Conservation (phyloP, 495 filamentous ascomycete genomes). For the Aspergillus mulundensis region DNA sequence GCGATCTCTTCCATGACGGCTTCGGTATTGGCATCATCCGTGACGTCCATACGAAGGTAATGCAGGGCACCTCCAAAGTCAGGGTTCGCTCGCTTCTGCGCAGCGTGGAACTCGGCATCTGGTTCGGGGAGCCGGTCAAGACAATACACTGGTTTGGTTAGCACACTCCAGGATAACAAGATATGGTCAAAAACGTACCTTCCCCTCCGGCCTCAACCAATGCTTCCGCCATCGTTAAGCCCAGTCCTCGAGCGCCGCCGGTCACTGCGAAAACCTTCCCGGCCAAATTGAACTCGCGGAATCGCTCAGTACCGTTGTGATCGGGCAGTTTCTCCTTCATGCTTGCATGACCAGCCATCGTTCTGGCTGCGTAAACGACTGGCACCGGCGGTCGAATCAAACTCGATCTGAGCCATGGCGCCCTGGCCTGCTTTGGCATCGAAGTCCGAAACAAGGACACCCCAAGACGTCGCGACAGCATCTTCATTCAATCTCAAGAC, state of each 20-base stretch:
- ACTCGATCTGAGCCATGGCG: not conserved
- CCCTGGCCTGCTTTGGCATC: not conserved
- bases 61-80: conserved; percentile 5
- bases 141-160: not conserved
- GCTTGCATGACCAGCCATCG: not conserved
- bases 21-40: conserved; percentile 4
- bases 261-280: conserved; percentile 11
- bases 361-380: not conserved
- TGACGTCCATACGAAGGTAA: conserved; percentile 4
- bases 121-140: conserved; percentile 3
- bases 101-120: not conserved
- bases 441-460: not conserved
- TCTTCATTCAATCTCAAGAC: not conserved
- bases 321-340: conserved; percentile 3
- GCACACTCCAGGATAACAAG: not conserved
- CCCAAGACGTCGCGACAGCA: not conserved
- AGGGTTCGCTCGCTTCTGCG: conserved; percentile 1
- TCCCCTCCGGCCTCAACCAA: conserved; percentile 5
- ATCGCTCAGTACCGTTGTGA: not conserved
- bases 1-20: conserved; percentile 2
- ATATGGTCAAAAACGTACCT: not conserved
- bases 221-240: conserved; percentile 5
- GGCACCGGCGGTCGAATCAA: not conserved
- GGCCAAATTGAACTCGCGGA: conserved; percentile 1
- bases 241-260: conserved; percentile 4